Percentiles rank a stretch among this genome's conserved stretches.
phyloP scores from a whole-genome alignment of 2,329 filamentous ascomycete species.

The Trichoderma simmonsii region DNA sequence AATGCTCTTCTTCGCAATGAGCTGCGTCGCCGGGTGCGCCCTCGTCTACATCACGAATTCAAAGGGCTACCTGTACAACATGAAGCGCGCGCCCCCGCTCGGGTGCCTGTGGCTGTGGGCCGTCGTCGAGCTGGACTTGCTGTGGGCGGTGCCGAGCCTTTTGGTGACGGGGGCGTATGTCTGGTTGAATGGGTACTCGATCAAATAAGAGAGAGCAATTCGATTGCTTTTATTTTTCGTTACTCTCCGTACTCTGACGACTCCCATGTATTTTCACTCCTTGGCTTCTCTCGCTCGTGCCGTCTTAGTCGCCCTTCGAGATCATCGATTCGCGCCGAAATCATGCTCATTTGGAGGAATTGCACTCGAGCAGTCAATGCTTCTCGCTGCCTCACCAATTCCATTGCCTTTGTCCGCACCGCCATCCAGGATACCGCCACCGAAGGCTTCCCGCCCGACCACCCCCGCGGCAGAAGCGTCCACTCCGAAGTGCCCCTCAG shows the following conservation, averaged over 20 bases:
- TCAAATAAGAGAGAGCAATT: constrained; percentile 26
- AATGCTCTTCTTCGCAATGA: constrained; percentile 60
- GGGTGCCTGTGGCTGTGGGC: constrained; percentile 93
- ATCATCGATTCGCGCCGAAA: constrained; percentile 10
- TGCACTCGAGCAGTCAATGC: constrained; percentile 43
- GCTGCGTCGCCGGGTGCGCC: constrained; percentile 67
- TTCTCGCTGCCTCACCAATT: constrained; percentile 45
- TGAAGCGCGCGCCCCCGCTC: constrained; percentile 87
- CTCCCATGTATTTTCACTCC: constrained; percentile 8
- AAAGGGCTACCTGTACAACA: constrained; percentile 77
- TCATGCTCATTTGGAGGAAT: constrained; percentile 44
- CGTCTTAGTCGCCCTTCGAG: constrained; percentile 33
- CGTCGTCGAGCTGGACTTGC: constrained; percentile 77
- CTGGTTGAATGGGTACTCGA: constrained; percentile 48
- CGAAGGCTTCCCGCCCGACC: constrained; percentile 35
- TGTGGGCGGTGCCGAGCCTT: constrained; percentile 59
- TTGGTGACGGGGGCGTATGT: constrained; percentile 44
- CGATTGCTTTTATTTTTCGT: no score
- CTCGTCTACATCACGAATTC: constrained; percentile 78
- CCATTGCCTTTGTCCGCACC: constrained; percentile 43
- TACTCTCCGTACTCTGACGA: neutral
- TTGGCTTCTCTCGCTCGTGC: constrained; percentile 32
- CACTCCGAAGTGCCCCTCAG: constrained; percentile 25
- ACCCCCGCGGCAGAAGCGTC: constrained; percentile 38
- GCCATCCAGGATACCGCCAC: constrained; percentile 46